These are phyloP conservation scores for Pholiota molesta DNA, from an alignment of 768 basidiomycete genomes.

Conservation along the genomic window DNA sequence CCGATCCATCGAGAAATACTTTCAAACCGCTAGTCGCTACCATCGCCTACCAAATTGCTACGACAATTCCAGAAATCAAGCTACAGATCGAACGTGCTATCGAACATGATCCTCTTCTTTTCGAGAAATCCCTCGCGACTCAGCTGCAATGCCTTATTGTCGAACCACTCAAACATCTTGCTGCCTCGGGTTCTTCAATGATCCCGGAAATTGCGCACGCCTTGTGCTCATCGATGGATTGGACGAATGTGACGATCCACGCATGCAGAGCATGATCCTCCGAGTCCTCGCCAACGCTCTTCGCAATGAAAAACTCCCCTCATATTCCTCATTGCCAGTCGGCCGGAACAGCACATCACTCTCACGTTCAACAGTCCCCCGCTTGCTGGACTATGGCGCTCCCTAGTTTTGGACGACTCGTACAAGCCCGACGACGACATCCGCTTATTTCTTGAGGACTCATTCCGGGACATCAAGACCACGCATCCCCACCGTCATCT, in stretches of 20 bases:
- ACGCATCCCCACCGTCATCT: slow-evolving; percentile 6
- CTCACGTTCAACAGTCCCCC: slow-evolving; percentile 2
- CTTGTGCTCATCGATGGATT: slow-evolving; percentile 21
- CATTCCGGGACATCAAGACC: slow-evolving; percentile 14
- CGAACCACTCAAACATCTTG: slow-evolving; percentile 6
- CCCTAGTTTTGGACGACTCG: slow-evolving; percentile 15
- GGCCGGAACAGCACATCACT: slow-evolving; percentile 15
- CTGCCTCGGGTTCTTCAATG: neutral
- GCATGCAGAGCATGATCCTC: slow-evolving; percentile 11
- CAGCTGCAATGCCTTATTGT: slow-evolving; percentile 16
- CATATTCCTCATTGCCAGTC: slow-evolving; percentile 18
- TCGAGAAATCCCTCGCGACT: slow-evolving; percentile 8
- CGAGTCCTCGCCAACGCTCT: slow-evolving; percentile 3
- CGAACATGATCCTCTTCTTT: slow-evolving; percentile 12
- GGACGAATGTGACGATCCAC: slow-evolving; percentile 15
- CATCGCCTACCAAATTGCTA: slow-evolving; percentile 16
- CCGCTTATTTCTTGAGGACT: slow-evolving; percentile 9
- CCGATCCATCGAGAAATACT: slow-evolving; percentile 9
- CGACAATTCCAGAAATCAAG: slow-evolving; percentile 7
- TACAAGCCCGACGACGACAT: slow-evolving; percentile 19
- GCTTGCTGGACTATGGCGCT: neutral
- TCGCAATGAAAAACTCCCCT: neutral
- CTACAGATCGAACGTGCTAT: slow-evolving; percentile 5
- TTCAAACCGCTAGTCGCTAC: slow-evolving; percentile 12
- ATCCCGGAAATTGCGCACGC: neutral